Base-by-base conservation (phyloP, 2,329 filamentous ascomycete species). In the Exophiala aquamarina region DNA sequence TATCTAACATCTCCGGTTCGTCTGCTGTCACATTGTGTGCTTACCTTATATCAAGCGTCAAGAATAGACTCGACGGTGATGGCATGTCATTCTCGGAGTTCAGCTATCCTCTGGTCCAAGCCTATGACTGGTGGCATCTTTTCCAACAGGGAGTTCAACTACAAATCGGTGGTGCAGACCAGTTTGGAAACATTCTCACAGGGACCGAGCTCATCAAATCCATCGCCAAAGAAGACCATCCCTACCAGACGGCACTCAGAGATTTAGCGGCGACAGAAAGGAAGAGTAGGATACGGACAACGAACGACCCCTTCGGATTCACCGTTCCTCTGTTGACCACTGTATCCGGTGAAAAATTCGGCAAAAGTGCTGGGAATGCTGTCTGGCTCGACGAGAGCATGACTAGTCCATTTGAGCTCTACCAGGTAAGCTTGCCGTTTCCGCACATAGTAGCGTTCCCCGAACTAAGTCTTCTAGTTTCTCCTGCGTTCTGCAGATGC, bases 11-110 rank as follows among this genome's bases (percentile, higher is more conserved):
- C 13, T 10, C 21, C 23, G 7, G 20, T 18, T 6, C 4, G 18
- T 18, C 32, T 42, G 44, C 13, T 35, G 8, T 5, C 13, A 32
- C 17, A 13, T 57, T 61, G 33, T 60, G 31, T 9, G 19, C 28
- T 52, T 20, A 33, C 9, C 20, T 17, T 26, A n/a, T 8, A 17
- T 20, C 33, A 26, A 54, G 81, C 26, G 90, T 94, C 44, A 93
- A 89, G 68, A 84, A 82, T 47, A 89, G 90, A 62, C 78, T 97
- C 75, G 78, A 79, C 43, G 89, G 89, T 29, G 87, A 93, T 55
- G 94, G 93, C 59, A 92, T 98, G 86, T 94, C 91, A 0, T 87
- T 94, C 60, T 85, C 89, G 28, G 93, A 98, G 65, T 95, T 98
- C 67, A 80, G 83, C 33, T 98, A 98, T 63, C 93, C 94, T 1